phyloP scores from a whole-genome alignment of 2,329 filamentous ascomycete genomes.

The Pestalotiopsis fici region DNA sequence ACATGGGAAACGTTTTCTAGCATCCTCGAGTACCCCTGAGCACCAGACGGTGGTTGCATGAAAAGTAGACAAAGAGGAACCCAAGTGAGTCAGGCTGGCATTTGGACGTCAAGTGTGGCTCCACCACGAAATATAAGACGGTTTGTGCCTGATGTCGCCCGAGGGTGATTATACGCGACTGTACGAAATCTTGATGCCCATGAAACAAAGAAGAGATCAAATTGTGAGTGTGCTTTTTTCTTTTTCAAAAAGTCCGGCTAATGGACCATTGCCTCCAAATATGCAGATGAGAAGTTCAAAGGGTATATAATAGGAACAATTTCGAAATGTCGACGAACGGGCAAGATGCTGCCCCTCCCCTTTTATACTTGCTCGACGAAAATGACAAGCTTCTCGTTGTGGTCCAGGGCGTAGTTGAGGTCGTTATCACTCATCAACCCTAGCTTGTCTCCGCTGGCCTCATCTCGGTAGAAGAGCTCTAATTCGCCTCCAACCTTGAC shows the following conservation, averaged over 20 bases:
- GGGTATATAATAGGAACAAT: conserved; percentile 13
- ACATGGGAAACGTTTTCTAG: no score
- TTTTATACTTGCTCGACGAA: conserved; percentile 59
- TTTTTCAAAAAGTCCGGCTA: background rate
- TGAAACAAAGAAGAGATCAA: background rate
- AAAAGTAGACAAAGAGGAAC: no score
- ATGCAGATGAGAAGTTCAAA: conserved; percentile 3
- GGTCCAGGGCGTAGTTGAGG: conserved; percentile 74
- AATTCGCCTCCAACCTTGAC: conserved; percentile 73
- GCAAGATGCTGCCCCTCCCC: background rate
- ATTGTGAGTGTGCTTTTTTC: conserved; percentile 1
- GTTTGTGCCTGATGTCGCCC: no score
- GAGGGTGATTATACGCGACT: no score
- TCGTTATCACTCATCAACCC: conserved; percentile 79
- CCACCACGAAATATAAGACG: no score
- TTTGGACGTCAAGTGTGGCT: no score
- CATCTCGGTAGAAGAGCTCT: conserved; percentile 83
- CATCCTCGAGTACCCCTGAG: no score
- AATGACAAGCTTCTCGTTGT: conserved; percentile 86
- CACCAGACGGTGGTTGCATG: no score
- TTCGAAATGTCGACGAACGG: background rate
- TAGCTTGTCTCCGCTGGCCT: conserved; percentile 73
- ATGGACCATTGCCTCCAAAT: background rate
- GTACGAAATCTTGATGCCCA: background rate
- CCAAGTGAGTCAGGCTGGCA: no score